phyloP scores from a whole-genome alignment of 257 asterid genomes.

The Solanum ahanhuiri region DNA sequence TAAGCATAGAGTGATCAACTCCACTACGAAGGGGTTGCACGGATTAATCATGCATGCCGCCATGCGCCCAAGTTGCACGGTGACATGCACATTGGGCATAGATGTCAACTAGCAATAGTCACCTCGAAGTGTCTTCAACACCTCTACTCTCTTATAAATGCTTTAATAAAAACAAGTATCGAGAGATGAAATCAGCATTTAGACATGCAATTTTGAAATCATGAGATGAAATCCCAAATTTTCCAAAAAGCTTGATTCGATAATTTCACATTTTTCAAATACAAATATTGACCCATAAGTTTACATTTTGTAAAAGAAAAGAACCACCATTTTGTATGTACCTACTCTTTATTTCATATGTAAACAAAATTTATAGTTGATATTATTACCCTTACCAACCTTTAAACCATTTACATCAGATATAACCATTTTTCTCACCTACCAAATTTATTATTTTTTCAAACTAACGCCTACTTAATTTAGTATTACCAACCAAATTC shows the following conservation, averaged over 20 bases:
- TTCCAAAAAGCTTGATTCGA: background rate
- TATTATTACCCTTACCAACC: background rate
- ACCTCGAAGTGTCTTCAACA: background rate
- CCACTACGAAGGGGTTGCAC: background rate
- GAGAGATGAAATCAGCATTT: background rate
- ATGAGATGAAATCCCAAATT: background rate
- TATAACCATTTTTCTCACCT: background rate
- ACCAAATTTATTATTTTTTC: background rate
- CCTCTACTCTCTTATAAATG: background rate
- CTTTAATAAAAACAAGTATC: background rate
- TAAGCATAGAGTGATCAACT: background rate
- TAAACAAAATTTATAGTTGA: background rate
- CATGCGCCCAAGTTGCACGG: background rate
- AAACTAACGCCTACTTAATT: background rate
- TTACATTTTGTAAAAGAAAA: background rate
- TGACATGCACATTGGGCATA: background rate
- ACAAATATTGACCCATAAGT: background rate
- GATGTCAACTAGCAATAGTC: background rate
- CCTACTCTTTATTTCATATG: background rate
- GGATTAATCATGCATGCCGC: background rate
- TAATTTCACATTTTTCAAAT: background rate
- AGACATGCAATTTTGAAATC: background rate
- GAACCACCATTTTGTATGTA: background rate
- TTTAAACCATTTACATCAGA: background rate
- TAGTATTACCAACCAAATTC: background rate